Base-by-base conservation (phyloP, 148 eudicot genomes). In the Rhododendron griersonianum region DNA sequence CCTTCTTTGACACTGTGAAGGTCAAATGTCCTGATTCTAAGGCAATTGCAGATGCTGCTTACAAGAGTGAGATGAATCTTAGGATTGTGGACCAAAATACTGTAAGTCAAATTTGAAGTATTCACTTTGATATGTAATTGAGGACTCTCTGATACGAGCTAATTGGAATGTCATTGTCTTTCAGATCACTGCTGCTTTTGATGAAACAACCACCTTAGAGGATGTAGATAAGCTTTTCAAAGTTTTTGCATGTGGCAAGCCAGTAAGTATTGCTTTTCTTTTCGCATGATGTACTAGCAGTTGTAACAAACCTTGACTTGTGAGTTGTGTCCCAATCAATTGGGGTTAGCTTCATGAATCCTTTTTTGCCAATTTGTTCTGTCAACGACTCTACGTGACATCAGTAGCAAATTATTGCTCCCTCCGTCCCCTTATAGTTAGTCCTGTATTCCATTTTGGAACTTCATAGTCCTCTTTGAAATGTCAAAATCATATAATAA, bases 1-100 rank as follows among this genome's bases (percentile, higher is more conserved):
- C 98, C 44, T 96, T 96, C 92, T 96, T 96, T 57, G 99, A 96
- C 92, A 96, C 99, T 1, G 99, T 96, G 88, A 96, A 95, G 90
- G 91, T 96, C 77, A 94, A 91, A 81, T 92, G 94, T 86, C 88
- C 94, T 87, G 91, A 96, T 86, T 91, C 98, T 35, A 90, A 88
- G 84, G 94, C 92, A 83, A 92, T 96, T 85, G 94, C 94, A 86
- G 94, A 93, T 84, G 96, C 93, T 86, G 99, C 99, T 81, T 65
- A 63, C 92, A 94, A 93, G 91, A 89, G 91, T 90, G 91, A 94
- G 91, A 94, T 96, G 84, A 96, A 96, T 89, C 89, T 96, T 87
- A 93, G 99, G 45, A 84, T 94, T 87, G 92, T 95, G 83, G 98
- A 96, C 84, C 86, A 90, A 48, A 93, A 94, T 87, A 95, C 98